Percentiles rank a stretch among this genome's conserved stretches.
Evolutionary conservation across 768 basidiomycete species (phyloP).

Genomic region (Symmetrospora coprosmae): DNA sequence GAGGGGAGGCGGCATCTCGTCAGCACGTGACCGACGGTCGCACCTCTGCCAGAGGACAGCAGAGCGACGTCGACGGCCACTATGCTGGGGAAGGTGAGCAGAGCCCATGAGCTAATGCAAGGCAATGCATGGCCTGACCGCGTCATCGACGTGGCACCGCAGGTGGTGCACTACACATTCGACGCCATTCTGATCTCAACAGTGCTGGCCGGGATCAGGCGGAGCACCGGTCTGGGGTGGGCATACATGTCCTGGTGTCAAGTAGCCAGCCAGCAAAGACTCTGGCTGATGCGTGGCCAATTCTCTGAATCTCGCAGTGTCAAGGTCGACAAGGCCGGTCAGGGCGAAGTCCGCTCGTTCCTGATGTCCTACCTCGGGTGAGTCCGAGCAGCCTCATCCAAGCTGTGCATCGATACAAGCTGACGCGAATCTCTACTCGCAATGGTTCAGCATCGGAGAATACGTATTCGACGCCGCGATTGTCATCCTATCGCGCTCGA

Average conservation of each 20-base stretch:
- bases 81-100: too few species aligned
- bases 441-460: background rate
- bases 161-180: constrained; percentile 53
- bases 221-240: constrained; percentile 77
- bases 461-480: background rate
- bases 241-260: constrained; percentile 33
- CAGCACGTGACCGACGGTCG: too few species aligned
- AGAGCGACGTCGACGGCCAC: too few species aligned
- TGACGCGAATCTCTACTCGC: background rate
- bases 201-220: constrained; percentile 70
- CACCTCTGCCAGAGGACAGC: too few species aligned
- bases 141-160: too few species aligned
- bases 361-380: background rate
- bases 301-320: background rate
- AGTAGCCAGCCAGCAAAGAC: background rate
- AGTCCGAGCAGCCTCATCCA: background rate
- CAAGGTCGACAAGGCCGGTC: background rate
- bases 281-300: background rate
- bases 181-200: constrained; percentile 77
- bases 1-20: too few species aligned
- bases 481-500: background rate
- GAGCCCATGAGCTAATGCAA: too few species aligned
- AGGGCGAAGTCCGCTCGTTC: constrained; percentile 5
- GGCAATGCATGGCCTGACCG: too few species aligned
- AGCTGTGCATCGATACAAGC: background rate